Base-by-base conservation (phyloP, 1,139 yeast species). In the Geotrichum reessii region DNA sequence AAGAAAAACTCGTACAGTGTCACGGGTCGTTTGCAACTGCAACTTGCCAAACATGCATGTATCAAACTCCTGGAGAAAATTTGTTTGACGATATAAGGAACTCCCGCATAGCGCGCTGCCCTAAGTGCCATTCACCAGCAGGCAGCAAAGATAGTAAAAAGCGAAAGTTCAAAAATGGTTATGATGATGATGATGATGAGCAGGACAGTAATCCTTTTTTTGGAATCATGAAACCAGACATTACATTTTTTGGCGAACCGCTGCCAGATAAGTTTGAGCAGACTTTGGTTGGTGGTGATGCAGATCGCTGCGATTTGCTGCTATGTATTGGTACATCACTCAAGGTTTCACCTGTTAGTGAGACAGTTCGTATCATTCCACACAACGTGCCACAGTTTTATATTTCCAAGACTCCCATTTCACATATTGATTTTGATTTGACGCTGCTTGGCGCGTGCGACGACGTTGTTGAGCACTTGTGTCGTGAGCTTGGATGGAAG, bases 11-110 rank as follows among this genome's bases (percentile, higher is more conserved):
- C 59, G 87, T 93, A 21, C 98, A 92, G 72, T 93, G 99, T 69
- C 99, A 93, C 72, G 99, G 99, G 0, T 90, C 97, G 1, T 92
- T 93, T 74, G 97, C 96, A 0, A 81, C 83, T 0, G 98, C 97
- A 1, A 84, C 93, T 1, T 93, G 98, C 71, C 80, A 86, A 44
- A 86, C 95, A 1, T 93, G 98, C 71, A 81, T 82, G 57, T 79
- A 79, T 70, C 76, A 80, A 67, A 82, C 86, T 4, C 81, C 83
- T 1, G 97, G 98, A 12, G 83, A 81, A 58, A 75, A 76, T 21
- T 79, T 93, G 3, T 87, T 81, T 66, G 79, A 80, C 4, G 81
- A 82, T 60, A 84, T 93, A 28, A 76, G 87, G 62, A 73, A 74
- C 1, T 78, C 82, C 59, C 81, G 82, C 59, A 77, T 91, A 12